Evolutionary conservation across 1,139 yeast genomes (phyloP).

Genomic region (Suhomyces atakaporum): DNA sequence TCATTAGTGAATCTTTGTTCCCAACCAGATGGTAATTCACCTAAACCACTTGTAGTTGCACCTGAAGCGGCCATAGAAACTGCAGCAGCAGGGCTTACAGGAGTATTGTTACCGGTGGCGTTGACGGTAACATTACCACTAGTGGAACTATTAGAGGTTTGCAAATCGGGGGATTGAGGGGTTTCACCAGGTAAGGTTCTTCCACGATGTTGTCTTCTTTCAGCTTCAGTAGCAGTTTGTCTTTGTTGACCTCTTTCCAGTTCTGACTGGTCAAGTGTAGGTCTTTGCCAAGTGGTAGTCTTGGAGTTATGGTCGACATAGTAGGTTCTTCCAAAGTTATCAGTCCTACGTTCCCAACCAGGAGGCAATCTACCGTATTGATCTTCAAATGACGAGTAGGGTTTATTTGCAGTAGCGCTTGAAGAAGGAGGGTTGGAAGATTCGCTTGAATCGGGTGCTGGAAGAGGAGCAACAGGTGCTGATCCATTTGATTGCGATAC

Average conservation of each 20-base stretch:
- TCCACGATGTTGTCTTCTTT: conserved; percentile 87
- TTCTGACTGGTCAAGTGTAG: conserved; percentile 72
- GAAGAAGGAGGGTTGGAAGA: conserved; percentile 14
- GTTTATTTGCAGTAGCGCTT: conserved; percentile 43
- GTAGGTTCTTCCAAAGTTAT: conserved; percentile 94
- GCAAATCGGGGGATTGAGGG: conserved; percentile 37
- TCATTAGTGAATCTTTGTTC: conserved; percentile 98
- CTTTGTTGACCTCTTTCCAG: conserved; percentile 63
- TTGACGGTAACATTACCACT: conserved; percentile 49
- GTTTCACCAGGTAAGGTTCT: conserved; percentile 83
- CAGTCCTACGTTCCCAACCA: conserved; percentile 99
- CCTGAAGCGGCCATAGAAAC: conserved; percentile 85
- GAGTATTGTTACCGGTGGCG: conserved; percentile 47
- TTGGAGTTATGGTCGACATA: conserved; percentile 97
- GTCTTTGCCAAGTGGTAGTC: conserved; percentile 98
- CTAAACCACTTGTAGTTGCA: conserved; percentile 92
- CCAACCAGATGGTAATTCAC: conserved; percentile 98
- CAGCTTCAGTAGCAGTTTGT: conserved; percentile 73
- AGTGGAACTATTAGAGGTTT: conserved; percentile 19
- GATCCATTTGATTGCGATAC: conserved; percentile 8
- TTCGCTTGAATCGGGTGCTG: conserved; percentile 14
- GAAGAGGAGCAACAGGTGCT: conserved; percentile 15
- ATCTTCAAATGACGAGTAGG: conserved; percentile 91
- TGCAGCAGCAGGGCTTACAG: conserved; percentile 69
- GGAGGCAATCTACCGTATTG: conserved; percentile 95